These are phyloP conservation scores for Penicillium paradoxum DNA, from an alignment of 495 filamentous ascomycete species.

Conservation along the genomic window DNA sequence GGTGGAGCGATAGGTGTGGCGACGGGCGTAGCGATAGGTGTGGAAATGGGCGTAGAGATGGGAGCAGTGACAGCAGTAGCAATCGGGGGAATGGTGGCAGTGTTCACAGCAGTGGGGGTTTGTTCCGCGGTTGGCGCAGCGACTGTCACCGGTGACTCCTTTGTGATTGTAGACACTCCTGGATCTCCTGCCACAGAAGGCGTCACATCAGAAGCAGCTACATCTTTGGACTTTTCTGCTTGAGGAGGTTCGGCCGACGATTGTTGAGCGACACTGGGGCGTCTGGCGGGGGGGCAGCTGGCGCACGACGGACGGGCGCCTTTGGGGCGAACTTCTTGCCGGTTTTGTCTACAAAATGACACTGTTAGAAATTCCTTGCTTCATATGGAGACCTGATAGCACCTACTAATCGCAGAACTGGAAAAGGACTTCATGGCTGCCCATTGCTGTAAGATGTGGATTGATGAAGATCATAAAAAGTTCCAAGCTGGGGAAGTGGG, in stretches of 20 bases:
- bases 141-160: conserved; percentile 9
- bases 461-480: conserved; percentile 13
- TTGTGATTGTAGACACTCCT: conserved; percentile 6
- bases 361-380: neutral
- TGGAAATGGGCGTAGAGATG: neutral
- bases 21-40: conserved; percentile 1
- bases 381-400: neutral
- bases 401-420: conserved; percentile 55
- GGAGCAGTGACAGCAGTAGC: conserved; percentile 21
- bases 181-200: conserved; percentile 21
- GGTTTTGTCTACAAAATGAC: conserved; percentile 42
- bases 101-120: conserved; percentile 8
- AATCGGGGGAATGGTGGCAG: conserved; percentile 25
- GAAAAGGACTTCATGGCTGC: conserved; percentile 49
- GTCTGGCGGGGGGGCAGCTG: conserved; percentile 31
- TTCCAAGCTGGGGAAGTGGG: conserved; percentile 14
- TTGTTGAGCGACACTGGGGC: conserved; percentile 38
- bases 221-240: conserved; percentile 20
- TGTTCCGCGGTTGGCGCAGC: conserved; percentile 11
- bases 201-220: conserved; percentile 15
- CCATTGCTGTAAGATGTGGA: conserved; percentile 19
- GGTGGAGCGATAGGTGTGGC: conserved; percentile 4
- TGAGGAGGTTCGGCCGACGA: conserved; percentile 21
- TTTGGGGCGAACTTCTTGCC: conserved; percentile 54
- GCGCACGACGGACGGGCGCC: conserved; percentile 44